phyloP scores from a whole-genome alignment of 129 eudicot species.

The Flaveria trinervia region DNA sequence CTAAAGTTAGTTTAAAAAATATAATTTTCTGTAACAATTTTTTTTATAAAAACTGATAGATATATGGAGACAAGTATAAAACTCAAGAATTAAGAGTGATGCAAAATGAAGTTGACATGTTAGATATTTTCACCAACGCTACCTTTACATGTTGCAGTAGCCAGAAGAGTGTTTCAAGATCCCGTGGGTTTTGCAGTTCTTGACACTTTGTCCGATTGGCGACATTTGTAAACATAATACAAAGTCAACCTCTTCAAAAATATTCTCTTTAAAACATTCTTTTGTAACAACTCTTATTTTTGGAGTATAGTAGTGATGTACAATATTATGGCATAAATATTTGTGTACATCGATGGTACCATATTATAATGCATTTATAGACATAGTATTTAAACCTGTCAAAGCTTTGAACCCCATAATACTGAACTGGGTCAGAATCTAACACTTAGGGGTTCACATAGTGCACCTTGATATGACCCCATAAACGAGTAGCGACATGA shows the following conservation, averaged over 20 bases:
- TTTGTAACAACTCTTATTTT: background rate
- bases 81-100: background rate
- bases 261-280: background rate
- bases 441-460: no score
- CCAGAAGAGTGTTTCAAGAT: no score
- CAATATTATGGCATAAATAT: background rate
- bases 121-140: no score
- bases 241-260: background rate
- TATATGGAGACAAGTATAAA: background rate
- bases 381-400: no score
- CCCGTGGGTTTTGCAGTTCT: no score
- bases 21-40: background rate
- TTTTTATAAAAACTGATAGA: background rate
- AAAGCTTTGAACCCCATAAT: no score
- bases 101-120: background rate
- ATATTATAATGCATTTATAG: background rate
- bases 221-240: background rate
- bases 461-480: no score
- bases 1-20: background rate
- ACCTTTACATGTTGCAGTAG: no score
- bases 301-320: slow-evolving; percentile 2
- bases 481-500: no score
- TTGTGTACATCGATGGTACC: background rate
- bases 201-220: background rate
- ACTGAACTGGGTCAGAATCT: no score